These are phyloP conservation scores for Conticribra guillardii DNA, from an alignment of 108 stramenopile genomes.

Conservation along the genomic window DNA sequence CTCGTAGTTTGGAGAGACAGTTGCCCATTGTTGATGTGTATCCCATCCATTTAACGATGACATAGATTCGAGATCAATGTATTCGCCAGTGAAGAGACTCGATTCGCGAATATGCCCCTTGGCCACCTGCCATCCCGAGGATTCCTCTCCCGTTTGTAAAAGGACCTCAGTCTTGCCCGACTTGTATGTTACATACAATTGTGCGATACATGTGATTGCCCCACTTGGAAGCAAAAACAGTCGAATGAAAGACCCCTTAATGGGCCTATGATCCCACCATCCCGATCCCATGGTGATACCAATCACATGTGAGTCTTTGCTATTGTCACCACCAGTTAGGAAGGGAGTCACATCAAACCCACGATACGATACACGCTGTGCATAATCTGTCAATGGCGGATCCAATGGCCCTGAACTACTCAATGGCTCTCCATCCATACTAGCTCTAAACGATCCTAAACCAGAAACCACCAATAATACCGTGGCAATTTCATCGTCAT, in stretches of 20 bases:
- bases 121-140: constrained; percentile 45
- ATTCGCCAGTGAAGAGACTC: constrained; percentile 49
- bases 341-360: constrained; percentile 54
- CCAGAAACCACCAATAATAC: constrained; percentile 54
- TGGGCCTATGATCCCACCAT: constrained; percentile 62
- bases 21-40: constrained; percentile 30
- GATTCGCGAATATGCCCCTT: constrained; percentile 54
- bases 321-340: constrained; percentile 12
- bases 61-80: constrained; percentile 47
- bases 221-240: constrained; percentile 43
- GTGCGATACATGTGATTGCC: constrained; percentile 44
- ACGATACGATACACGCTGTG: constrained; percentile 55
- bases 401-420: constrained; percentile 52
- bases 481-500: constrained; percentile 27
- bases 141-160: constrained; percentile 32
- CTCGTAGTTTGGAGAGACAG: background rate
- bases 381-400: constrained; percentile 58
- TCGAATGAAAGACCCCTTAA: constrained; percentile 37
- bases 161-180: constrained; percentile 37
- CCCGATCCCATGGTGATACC: constrained; percentile 50
- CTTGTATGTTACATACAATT: constrained; percentile 41
- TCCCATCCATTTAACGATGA: constrained; percentile 42
- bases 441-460: constrained; percentile 50
- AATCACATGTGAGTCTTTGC: constrained; percentile 32
- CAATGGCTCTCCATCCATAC: constrained; percentile 49